These are phyloP conservation scores for Microsporum ferrugineum DNA, from an alignment of 2,329 filamentous ascomycete genomes.

Conservation along the genomic window DNA sequence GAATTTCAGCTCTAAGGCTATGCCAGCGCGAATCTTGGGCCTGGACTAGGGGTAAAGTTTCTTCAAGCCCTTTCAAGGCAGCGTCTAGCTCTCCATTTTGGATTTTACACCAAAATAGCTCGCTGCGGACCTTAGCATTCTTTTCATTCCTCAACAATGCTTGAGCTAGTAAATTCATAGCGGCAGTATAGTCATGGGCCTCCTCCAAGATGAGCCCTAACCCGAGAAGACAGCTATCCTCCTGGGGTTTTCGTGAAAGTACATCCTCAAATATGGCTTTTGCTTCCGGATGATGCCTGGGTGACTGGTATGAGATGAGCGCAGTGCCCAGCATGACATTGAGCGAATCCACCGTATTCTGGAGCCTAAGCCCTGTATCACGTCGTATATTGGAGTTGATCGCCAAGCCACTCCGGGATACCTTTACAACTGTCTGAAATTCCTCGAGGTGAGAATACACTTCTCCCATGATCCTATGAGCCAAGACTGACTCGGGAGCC, in stretches of 20 bases:
- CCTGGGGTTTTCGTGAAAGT: conserved; percentile 60
- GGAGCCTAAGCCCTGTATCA: conserved; percentile 58
- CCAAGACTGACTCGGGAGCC: conserved; percentile 60
- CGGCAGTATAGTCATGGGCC: conserved; percentile 74
- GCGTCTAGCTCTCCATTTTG: conserved; percentile 62
- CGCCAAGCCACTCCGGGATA: conserved; percentile 61
- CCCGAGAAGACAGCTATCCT: conserved; percentile 73
- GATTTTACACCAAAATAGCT: conserved; percentile 86
- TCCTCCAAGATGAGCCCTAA: conserved; percentile 88
- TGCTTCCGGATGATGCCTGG: conserved; percentile 79
- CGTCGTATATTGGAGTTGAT: conserved; percentile 49
- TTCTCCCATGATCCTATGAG: conserved; percentile 69
- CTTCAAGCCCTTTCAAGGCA: conserved; percentile 59
- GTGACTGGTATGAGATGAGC: conserved; percentile 79
- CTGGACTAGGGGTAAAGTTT: conserved; percentile 55
- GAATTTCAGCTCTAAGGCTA: conserved; percentile 70
- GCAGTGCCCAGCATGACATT: conserved; percentile 74
- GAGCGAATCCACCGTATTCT: conserved; percentile 60
- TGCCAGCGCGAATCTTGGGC: conserved; percentile 48
- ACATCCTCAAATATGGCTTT: conserved; percentile 76
- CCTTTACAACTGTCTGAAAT: conserved; percentile 67
- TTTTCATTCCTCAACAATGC: conserved; percentile 60
- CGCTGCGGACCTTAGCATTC: conserved; percentile 70
- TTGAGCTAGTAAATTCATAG: conserved; percentile 66
- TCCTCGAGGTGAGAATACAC: conserved; percentile 81